Percentiles rank a stretch among this genome's conserved stretches.
These are phyloP conservation scores for Brassica juncea DNA, from an alignment of 345 rosid species.

Conservation along the genomic window DNA sequence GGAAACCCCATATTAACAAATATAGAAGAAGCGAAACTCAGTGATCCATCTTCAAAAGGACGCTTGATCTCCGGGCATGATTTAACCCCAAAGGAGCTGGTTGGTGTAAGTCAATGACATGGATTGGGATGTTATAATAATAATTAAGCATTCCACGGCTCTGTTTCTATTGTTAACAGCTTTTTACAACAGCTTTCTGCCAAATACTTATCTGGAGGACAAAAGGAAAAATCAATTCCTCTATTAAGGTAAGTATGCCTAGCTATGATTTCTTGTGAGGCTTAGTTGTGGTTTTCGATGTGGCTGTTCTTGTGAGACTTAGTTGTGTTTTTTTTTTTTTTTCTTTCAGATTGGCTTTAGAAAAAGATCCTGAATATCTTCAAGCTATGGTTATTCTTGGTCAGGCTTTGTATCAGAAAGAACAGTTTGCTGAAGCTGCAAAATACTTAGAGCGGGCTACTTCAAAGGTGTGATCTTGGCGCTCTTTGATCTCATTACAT, in stretches of 20 bases:
- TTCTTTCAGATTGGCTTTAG: slow-evolving; percentile 61
- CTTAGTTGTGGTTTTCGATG: neutral
- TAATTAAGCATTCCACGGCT: neutral
- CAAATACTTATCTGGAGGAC: slow-evolving; percentile 53
- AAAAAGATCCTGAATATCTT: slow-evolving; percentile 68
- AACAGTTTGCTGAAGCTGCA: slow-evolving; percentile 55
- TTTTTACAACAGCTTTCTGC: slow-evolving; percentile 64
- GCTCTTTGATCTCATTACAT: slow-evolving; percentile 13
- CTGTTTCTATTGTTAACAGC: slow-evolving; percentile 33
- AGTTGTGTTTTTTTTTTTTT: neutral
- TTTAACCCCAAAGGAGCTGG: slow-evolving; percentile 58
- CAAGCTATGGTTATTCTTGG: slow-evolving; percentile 70
- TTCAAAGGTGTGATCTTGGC: slow-evolving; percentile 56
- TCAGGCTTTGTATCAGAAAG: slow-evolving; percentile 65
- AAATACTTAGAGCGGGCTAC: slow-evolving; percentile 69
- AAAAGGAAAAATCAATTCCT: slow-evolving; percentile 55
- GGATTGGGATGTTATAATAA: neutral
- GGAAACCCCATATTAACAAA: slow-evolving; percentile 32
- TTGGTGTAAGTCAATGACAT: slow-evolving; percentile 56
- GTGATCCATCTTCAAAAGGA: slow-evolving; percentile 38
- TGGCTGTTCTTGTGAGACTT: slow-evolving; percentile 48
- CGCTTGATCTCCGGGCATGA: slow-evolving; percentile 43
- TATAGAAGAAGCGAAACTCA: slow-evolving; percentile 31
- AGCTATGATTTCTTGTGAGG: slow-evolving; percentile 40
- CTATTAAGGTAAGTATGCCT: slow-evolving; percentile 53